These are phyloP conservation scores for Jimgerdemannia flammicorona DNA, from an alignment of 192 early-diverging fungal species.

Conservation along the genomic window DNA sequence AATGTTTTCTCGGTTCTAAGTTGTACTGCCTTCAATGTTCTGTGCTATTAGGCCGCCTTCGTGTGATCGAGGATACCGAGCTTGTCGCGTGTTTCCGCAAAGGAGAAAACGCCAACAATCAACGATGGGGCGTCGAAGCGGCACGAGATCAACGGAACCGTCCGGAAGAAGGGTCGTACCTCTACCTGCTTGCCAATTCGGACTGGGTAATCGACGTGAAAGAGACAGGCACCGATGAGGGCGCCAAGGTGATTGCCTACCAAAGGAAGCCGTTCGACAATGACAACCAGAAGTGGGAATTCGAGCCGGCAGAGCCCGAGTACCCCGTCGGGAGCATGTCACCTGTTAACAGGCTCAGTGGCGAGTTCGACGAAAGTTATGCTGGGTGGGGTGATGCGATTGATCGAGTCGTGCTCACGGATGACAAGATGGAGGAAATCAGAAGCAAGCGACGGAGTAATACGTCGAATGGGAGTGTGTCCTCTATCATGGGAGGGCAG, in stretches of 20 bases:
- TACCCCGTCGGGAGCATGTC: not conserved
- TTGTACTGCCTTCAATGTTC: conserved; percentile 2
- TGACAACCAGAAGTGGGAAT: conserved; percentile 17
- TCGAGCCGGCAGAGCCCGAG: not conserved
- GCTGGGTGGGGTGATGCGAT: not conserved
- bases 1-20: not conserved
- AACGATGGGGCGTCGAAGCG: conserved; percentile 17
- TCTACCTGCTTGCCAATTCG: conserved; percentile 24
- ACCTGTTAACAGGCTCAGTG: not conserved
- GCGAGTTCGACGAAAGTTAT: not conserved
- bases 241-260: conserved; percentile 13
- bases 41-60: conserved; percentile 20
- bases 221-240: conserved; percentile 6
- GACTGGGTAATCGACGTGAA: conserved; percentile 29
- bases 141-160: conserved; percentile 1
- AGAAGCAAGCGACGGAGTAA: not conserved
- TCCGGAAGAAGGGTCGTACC: conserved; percentile 8
- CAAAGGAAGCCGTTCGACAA: conserved; percentile 19
- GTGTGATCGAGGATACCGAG: conserved; percentile 36
- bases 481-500: not conserved
- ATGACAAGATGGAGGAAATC: not conserved
- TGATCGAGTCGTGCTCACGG: not conserved
- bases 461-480: not conserved
- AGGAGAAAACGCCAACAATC: conserved; percentile 16
- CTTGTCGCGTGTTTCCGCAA: conserved; percentile 21